Evolutionary conservation across 139 green algal genomes (phyloP).

Genomic region (Chlorella sorokiniana): DNA sequence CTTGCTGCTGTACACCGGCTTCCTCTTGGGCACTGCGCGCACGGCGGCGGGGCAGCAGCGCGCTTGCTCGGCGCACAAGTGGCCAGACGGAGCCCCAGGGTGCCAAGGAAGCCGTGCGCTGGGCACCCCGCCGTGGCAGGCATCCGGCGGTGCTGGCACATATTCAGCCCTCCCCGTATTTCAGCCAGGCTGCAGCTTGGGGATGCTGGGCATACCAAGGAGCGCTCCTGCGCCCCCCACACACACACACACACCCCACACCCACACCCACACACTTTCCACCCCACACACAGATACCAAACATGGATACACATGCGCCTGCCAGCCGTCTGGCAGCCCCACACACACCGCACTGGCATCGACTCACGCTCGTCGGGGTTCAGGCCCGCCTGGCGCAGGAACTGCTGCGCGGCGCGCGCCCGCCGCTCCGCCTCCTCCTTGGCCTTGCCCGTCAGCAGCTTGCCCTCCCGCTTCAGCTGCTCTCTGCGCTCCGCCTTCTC

Average conservation of each 20-base stretch:
- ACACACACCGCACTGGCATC: not conserved
- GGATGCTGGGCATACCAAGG: too few species aligned
- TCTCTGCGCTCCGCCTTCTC: conserved; percentile 55
- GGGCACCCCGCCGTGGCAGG: too few species aligned
- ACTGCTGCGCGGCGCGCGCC: conserved; percentile 81
- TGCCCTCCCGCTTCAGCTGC: conserved; percentile 87
- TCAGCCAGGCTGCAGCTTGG: too few species aligned
- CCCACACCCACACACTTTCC: too few species aligned
- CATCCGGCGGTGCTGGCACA: too few species aligned
- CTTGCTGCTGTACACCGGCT: conserved; percentile 69
- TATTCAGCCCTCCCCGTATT: too few species aligned
- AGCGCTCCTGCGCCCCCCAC: too few species aligned
- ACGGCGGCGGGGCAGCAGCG: too few species aligned
- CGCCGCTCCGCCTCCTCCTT: conserved; percentile 92
- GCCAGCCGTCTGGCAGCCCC: not conserved
- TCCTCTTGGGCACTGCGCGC: conserved; percentile 57
- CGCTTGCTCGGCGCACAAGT: not conserved
- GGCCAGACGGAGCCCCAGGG: too few species aligned
- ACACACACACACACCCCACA: too few species aligned
- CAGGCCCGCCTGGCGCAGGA: conserved; percentile 73
- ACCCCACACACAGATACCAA: too few species aligned
- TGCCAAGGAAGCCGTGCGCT: too few species aligned
- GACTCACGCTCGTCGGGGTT: conserved; percentile 41
- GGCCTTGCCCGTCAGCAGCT: conserved; percentile 89
- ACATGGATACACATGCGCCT: not conserved